Conservation (phyloP, 1,284 basidiomycete genomes). For the Puccinia triticina region DNA sequence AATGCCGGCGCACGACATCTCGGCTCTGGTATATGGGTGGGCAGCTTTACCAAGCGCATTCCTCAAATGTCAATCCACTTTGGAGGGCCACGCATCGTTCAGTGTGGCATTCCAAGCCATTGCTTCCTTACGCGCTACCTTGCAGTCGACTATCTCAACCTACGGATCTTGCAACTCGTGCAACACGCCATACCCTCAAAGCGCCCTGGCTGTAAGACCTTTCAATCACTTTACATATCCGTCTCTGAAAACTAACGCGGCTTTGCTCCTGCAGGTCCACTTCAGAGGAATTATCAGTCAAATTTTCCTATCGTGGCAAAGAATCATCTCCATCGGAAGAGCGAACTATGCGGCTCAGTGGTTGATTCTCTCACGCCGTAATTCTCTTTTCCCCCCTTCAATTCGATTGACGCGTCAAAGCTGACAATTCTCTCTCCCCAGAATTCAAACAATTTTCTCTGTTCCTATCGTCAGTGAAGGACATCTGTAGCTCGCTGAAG, state of each 20-base stretch:
- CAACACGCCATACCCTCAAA: neutral
- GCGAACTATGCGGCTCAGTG: neutral
- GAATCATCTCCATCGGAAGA: neutral
- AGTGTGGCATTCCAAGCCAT: neutral
- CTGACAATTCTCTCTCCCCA: too few species aligned
- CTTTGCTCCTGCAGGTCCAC: neutral
- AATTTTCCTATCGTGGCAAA: slow-evolving; percentile 13
- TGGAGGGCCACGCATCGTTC: neutral
- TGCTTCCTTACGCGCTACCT: neutral
- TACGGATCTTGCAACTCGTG: neutral
- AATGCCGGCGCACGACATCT: neutral
- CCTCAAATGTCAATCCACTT: neutral
- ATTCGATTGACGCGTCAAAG: too few species aligned
- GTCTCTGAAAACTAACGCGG: neutral
- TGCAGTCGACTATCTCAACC: neutral
- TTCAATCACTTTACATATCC: neutral
- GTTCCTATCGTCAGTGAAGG: neutral
- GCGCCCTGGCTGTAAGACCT: neutral
- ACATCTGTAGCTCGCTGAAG: neutral
- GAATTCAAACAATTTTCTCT: neutral
- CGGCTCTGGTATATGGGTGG: neutral
- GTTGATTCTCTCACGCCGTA: neutral
- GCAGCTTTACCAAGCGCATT: neutral
- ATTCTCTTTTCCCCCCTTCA: neutral
- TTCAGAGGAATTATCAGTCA: neutral